Conservation (phyloP, 1,284 basidiomycete species). For the Rhodofomes roseus region DNA sequence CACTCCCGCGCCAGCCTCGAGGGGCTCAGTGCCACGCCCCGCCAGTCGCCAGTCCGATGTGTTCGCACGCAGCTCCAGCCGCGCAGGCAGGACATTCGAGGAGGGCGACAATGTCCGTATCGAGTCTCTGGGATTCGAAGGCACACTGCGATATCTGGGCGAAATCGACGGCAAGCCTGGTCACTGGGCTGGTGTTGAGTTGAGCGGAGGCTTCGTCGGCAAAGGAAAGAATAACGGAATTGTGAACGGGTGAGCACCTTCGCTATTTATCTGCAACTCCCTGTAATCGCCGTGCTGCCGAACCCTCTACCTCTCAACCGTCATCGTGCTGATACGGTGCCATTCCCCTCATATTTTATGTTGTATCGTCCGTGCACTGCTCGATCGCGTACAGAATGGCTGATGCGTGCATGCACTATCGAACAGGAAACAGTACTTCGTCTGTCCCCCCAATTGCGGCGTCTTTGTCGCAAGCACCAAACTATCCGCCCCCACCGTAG, state of each 20-base stretch:
- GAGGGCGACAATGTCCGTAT: constrained; percentile 82
- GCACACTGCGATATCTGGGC: constrained; percentile 75
- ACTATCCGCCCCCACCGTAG: constrained; percentile 74
- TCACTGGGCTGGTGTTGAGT: constrained; percentile 87
- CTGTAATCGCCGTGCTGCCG: too few species aligned
- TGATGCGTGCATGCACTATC: not conserved
- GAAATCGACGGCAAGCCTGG: constrained; percentile 85
- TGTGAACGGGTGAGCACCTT: constrained; percentile 72
- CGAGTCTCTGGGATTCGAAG: constrained; percentile 83
- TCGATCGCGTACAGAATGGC: not conserved
- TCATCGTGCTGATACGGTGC: too few species aligned
- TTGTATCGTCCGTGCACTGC: too few species aligned
- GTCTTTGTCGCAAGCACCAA: constrained; percentile 87
- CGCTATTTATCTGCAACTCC: too few species aligned
- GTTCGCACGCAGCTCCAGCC: constrained; percentile 41
- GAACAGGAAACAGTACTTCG: constrained; percentile 78
- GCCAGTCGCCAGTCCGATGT: constrained; percentile 62
- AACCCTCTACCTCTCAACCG: too few species aligned
- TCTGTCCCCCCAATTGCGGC: constrained; percentile 82
- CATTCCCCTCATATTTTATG: too few species aligned
- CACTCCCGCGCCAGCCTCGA: constrained; percentile 38
- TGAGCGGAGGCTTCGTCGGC: constrained; percentile 82
- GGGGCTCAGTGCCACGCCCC: constrained; percentile 50
- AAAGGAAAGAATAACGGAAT: constrained; percentile 95
- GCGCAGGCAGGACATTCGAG: constrained; percentile 48